Base-by-base conservation (phyloP, 768 basidiomycete genomes). In the Russula compacta region DNA sequence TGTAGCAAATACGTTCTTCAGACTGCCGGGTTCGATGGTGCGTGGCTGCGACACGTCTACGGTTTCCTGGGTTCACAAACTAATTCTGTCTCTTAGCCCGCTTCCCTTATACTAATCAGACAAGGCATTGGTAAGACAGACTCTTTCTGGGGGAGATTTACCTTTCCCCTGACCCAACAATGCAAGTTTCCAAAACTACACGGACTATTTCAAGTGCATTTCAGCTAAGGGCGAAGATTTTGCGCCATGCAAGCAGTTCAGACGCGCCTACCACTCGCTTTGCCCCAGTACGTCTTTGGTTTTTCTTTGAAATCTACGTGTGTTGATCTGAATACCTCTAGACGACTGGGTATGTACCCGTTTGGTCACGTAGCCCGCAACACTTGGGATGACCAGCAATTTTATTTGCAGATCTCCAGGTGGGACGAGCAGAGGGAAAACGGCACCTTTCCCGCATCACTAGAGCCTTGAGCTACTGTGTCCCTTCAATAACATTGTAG, bases 181-280 rank as follows among this genome's bases (percentile, higher is more conserved):
- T 44, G n/a, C 33, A 46, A 91, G 89, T 77, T 89, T 84, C 83
- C 92, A 95, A 78, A 94, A 95, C 79, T 98, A 95, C 74, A 88
- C 89, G 63, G 97, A 99, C 76, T 98, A 97, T 81, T 93, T 95
- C 85, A 95, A 95, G 75, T 99, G 97, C 75, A 77, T 98, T 68
- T 75, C 89, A 68, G 95, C 95, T 68, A 98, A 97, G 78, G 97
- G 97, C 67, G 97, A 99, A 68, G 97, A 98, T 61, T 98, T 86
- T 73, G 85, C 87, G n/a, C 94, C 97, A 2, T 98, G 97, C 87
- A 93, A 93, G 78, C 95, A 97, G 75, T 99, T 99, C 85, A 90
- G 89, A 79, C 83, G 85, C 73, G 91, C 91, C 33, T 99, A 93
- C 81, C 82, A 92, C 79, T 93, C 95, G 44, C 84, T 98, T 61